These are phyloP conservation scores for Penstemon newberryi DNA, from an alignment of 257 asterid genomes.

Conservation along the genomic window DNA sequence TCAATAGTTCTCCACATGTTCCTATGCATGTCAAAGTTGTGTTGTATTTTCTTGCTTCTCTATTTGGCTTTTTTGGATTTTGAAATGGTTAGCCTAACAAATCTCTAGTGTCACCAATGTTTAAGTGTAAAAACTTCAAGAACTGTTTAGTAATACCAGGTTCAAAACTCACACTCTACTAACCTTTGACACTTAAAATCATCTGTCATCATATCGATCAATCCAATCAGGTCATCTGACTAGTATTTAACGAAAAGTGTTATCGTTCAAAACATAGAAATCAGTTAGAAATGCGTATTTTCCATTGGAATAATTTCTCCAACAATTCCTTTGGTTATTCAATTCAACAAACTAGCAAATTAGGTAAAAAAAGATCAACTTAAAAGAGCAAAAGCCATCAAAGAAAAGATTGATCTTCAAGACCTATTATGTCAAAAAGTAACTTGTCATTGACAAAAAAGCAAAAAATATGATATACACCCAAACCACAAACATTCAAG, in stretches of 20 bases:
- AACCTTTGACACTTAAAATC: background rate
- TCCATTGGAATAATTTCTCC: background rate
- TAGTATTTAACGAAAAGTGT: background rate
- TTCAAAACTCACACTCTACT: background rate
- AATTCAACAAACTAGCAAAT: background rate
- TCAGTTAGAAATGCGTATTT: background rate
- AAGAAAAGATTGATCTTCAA: background rate
- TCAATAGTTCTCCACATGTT: background rate
- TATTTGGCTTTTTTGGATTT: no score
- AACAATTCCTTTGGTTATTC: background rate
- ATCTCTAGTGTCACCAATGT: background rate
- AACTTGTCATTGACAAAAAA: background rate
- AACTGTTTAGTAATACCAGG: background rate
- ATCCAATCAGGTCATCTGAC: background rate
- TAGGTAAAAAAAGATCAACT: background rate
- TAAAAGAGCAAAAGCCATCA: background rate
- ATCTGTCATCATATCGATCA: background rate
- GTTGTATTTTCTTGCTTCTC: background rate
- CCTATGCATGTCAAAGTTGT: background rate
- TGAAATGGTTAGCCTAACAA: background rate
- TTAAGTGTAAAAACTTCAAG: no score
- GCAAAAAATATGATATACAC: no score
- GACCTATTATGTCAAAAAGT: background rate
- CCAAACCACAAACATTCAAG: background rate
- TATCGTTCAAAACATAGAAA: background rate